Percentiles rank a stretch among this genome's conserved stretches.
Evolutionary conservation across 345 rosid species (phyloP).

Genomic region (Passiflora organensis): DNA sequence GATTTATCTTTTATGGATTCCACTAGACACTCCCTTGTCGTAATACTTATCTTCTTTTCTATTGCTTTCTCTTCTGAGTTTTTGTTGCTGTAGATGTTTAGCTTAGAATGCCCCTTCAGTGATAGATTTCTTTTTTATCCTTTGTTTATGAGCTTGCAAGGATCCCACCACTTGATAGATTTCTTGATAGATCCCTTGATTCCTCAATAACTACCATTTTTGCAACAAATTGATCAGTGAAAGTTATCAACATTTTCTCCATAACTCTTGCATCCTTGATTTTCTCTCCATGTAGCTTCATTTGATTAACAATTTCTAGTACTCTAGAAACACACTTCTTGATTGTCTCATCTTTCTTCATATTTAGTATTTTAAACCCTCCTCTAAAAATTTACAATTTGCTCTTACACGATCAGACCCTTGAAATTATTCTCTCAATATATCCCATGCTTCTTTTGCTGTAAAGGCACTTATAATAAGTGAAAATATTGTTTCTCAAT

Average conservation of each 20-base stretch:
- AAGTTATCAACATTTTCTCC: background rate
- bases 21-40: background rate
- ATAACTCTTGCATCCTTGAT: background rate
- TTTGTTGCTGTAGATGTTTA: background rate
- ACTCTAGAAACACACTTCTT: background rate
- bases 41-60: too few relatives aligned
- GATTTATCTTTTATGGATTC: background rate
- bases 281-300: background rate
- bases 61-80: background rate
- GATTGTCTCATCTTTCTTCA: background rate
- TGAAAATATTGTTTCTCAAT: background rate
- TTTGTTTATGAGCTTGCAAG: background rate
- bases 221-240: background rate
- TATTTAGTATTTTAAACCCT: background rate
- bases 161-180: too few relatives aligned
- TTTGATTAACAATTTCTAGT: background rate
- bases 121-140: background rate
- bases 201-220: background rate
- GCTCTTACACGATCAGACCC: background rate
- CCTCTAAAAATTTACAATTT: background rate
- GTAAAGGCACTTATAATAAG: background rate
- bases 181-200: background rate
- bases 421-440: background rate
- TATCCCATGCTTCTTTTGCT: background rate
- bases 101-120: background rate